Evolutionary conservation across 768 basidiomycete genomes (phyloP), one percentile per base, ranked within the genome.

Genomic region (Tricholoma flavovirens): DNA sequence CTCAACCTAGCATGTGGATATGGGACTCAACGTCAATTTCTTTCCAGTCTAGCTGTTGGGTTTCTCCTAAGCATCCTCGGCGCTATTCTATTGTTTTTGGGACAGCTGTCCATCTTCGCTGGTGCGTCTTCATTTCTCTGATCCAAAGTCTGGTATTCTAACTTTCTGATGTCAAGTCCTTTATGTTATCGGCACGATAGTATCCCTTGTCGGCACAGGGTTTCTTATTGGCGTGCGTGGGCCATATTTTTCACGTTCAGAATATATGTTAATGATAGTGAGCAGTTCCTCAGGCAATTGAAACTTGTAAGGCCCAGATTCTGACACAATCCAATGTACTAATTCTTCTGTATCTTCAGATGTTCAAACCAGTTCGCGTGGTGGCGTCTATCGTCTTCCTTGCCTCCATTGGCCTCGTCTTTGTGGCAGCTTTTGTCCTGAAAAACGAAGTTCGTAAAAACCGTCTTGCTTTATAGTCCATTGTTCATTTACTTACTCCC

Each of bases 281-380:
- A 45, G 6, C 54, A 93, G 90, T 93, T 91, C 70, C 66, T 71
- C 56, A 89, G 82, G 62, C 94, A 98, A 68, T 55, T 90, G 46
- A 91, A 91, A 72, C 79, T 92, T 61, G 92, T 90, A 62, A 63
- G 79, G 66, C 15, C 40, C 10, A 50, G 9, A 32, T 30, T 29
- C 15, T 19, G 30, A 40, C 40, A 15, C 24, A 12, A 3, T 19
- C 14, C 4, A 50, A 33, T 15, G 4, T 30, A 12, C n/a, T 19
- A 10, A 17, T 17, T 33, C 15, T 5, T 2, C 1, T 38, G 4
- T 10, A 45, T 43, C 29, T 42, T 48, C 62, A 93, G 92, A 95
- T 95, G 93, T 96, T 96, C 81, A 94, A 94, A 71, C 90, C 93
- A 50, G 82, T 96, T 19, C 91, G 94, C 51, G 71, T 96, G 5